These are phyloP conservation scores for Fraxinus angustifolia DNA, from an alignment of 305 asterid species.

Conservation along the genomic window DNA sequence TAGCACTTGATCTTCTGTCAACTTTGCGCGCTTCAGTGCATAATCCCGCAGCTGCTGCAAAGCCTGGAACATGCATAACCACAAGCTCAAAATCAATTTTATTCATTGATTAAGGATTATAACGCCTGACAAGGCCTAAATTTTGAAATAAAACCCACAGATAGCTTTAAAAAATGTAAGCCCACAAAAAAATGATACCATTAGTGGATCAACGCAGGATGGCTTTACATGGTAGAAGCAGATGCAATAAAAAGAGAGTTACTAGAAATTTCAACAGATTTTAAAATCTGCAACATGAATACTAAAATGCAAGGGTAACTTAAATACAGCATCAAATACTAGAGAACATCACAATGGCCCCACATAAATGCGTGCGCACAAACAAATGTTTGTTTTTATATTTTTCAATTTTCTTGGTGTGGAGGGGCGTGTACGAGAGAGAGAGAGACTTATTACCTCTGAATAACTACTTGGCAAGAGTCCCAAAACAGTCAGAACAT, in stretches of 20 bases:
- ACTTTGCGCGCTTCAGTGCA: constrained; percentile 71
- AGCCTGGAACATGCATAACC: constrained; percentile 41
- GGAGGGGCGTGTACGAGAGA: neutral
- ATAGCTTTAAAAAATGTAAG: neutral
- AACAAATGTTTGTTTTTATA: neutral
- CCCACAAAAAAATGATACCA: neutral
- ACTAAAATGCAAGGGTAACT: neutral
- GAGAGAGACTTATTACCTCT: constrained; percentile 42
- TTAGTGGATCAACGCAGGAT: neutral
- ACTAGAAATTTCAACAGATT: neutral
- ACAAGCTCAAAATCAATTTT: neutral
- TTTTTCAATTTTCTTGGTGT: neutral
- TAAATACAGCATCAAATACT: neutral
- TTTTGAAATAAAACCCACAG: neutral
- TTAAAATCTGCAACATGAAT: neutral
- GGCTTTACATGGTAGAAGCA: neutral
- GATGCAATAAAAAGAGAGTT: neutral
- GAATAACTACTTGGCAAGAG: constrained; percentile 70
- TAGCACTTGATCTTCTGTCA: constrained; percentile 63
- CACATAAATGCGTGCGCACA: neutral
- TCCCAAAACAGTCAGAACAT: constrained; percentile 63
- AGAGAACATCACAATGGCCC: neutral
- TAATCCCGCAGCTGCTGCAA: constrained; percentile 64
- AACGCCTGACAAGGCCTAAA: neutral
- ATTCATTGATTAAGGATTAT: neutral